phyloP scores from a whole-genome alignment of 768 basidiomycete genomes.

The Ramaria rubella region DNA sequence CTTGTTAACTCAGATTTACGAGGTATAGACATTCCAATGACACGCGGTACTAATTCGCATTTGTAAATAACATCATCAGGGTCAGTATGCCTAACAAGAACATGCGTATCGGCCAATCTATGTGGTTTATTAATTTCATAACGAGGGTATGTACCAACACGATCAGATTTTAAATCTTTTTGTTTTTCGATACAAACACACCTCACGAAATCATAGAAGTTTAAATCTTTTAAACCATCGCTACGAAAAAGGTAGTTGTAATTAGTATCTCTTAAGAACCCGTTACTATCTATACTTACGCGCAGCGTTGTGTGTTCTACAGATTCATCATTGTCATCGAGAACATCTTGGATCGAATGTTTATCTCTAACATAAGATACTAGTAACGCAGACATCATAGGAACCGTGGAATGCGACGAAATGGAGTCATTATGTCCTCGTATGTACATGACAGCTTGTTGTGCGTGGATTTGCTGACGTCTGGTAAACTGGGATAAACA shows the following conservation, averaged over 20 bases:
- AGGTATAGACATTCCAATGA: slow-evolving; percentile 31
- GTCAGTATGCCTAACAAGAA: not conserved
- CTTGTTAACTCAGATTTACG: slow-evolving; percentile 19
- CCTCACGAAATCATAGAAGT: slow-evolving; percentile 27
- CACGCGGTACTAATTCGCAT: slow-evolving; percentile 26
- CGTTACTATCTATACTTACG: not conserved
- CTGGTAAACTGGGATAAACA: slow-evolving; percentile 33
- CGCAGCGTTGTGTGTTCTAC: not conserved
- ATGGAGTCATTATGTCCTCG: not conserved
- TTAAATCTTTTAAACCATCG: slow-evolving; percentile 13
- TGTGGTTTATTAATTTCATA: not conserved
- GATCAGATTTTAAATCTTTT: not conserved
- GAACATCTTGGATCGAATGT: not conserved
- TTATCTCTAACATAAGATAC: not conserved
- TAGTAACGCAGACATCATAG: not conserved
- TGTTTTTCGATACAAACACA: slow-evolving; percentile 19
- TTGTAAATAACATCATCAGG: not conserved
- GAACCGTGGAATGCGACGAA: not conserved
- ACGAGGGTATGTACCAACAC: not conserved
- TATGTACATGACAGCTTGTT: slow-evolving; percentile 15
- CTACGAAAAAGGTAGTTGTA: slow-evolving; percentile 23
- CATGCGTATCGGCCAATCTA: not conserved
- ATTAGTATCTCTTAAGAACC: not conserved
- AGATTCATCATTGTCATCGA: not conserved
- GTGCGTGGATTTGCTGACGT: slow-evolving; percentile 23